Conservation (phyloP, 2,329 filamentous ascomycete genomes). For the Lecanicillium sp. region DNA sequence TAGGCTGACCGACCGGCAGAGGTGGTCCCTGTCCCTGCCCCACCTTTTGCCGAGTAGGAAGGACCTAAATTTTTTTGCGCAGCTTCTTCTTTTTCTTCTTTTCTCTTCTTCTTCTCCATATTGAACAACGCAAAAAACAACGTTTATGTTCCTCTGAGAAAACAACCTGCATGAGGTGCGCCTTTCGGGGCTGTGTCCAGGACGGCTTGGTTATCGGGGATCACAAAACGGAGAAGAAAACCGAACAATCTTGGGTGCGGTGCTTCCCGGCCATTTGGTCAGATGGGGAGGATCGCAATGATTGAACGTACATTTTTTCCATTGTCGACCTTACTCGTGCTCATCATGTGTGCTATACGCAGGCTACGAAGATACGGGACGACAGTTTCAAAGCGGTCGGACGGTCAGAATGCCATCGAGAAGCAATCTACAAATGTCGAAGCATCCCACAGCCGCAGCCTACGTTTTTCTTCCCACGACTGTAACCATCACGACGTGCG, state of each 20-base stretch:
- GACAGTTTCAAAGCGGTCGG: too few species aligned
- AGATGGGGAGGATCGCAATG: conserved; percentile 50
- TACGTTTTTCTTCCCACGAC: too few species aligned
- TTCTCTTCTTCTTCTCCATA: conserved; percentile 22
- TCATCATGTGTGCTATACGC: not conserved
- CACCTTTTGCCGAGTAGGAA: too few species aligned
- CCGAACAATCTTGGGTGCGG: conserved; percentile 53
- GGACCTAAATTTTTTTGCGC: too few species aligned
- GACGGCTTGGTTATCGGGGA: conserved; percentile 38
- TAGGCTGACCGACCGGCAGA: too few species aligned
- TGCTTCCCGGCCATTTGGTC: conserved; percentile 38
- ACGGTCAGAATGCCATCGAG: not conserved
- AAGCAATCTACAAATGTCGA: not conserved
- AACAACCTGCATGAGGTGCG: conserved; percentile 39
- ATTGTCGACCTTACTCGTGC: not conserved
- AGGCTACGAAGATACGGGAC: too few species aligned
- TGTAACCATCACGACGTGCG: too few species aligned
- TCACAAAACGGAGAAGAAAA: conserved; percentile 45
- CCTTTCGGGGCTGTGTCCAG: conserved; percentile 30
- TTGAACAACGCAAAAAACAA: conserved; percentile 42
- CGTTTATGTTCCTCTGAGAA: conserved; percentile 30
- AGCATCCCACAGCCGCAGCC: too few species aligned
- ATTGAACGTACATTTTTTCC: conserved; percentile 45
- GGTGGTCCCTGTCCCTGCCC: too few species aligned
- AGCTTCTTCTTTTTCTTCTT: conserved; percentile 13